Base-by-base conservation (phyloP, 139 green algal species). In the Micractinium conductrix region DNA sequence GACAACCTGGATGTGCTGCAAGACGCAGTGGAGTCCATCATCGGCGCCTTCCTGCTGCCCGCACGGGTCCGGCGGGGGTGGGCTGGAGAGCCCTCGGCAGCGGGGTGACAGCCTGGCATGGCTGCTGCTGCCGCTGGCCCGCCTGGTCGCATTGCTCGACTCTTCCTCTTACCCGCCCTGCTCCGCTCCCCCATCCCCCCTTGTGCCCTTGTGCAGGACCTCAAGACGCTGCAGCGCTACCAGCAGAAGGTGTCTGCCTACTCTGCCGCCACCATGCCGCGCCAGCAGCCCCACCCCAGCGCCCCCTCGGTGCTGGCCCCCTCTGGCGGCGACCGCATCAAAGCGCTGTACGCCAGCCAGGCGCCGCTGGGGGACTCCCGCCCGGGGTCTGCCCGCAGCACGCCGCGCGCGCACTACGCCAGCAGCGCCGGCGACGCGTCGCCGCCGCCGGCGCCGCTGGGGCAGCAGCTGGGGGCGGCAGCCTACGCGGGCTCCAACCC, bases 21-120 rank as follows among this genome's bases (percentile, higher is more conserved):
- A 72, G 88, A 93, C 2, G 81, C 74, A 5, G 83, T 93, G 28
- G 88, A 93, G 62, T 71, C 55, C 30, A 82, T 93, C 44, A 38
- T 91, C 9, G 87, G 85, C 2, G 80, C 85, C 38, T 93, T 93
- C 69, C 62, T 93, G 37, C 69, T 93, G 73, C 86, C 90, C 1
- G 75, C 86, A 4, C 89, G 89, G 75, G 90, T 82, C 30, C 21
- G 76, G 73, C n/a, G 12, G 24, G 45, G 24, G 7, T 42, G 70
- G 42, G 10, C 8, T 16, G 48, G 16, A 58, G n/a, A n/a, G n/a
- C n/a, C n/a, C 53, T 62, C 24, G 8, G 53, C 53, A 62, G 10
- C 19, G 5, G 58, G 19, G 22, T 67, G 19, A 30, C 48, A 67
- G 58, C 22, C 16, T n/a, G n/a, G 22, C 17, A 67, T 9, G 17